Evolutionary conservation across 495 filamentous ascomycete genomes (phyloP).

Genomic region (Massariosphaeria phaeospora): DNA sequence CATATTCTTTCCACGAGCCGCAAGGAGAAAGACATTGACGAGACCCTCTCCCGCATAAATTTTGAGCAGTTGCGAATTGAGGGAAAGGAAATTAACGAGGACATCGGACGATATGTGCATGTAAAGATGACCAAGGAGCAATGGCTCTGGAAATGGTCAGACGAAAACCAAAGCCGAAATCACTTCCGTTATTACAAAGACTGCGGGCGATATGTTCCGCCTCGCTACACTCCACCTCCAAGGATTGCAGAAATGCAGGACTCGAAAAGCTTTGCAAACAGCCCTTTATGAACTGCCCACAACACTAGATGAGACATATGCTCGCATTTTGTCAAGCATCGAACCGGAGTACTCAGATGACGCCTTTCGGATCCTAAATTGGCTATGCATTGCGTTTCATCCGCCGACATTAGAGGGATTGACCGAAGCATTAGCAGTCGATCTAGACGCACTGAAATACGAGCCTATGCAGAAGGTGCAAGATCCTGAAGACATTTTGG

Average conservation of each 20-base stretch:
- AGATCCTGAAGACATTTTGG: constrained; percentile 4
- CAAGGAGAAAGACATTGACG: constrained; percentile 3
- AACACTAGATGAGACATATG: constrained; percentile 9
- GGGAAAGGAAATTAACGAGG: background rate
- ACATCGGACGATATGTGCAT: constrained; percentile 6
- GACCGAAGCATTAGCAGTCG: background rate
- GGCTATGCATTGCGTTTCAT: constrained; percentile 4
- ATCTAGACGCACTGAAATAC: background rate
- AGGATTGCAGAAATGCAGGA: constrained; percentile 1
- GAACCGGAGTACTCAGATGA: background rate
- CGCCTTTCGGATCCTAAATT: constrained; percentile 1
- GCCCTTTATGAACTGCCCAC: background rate
- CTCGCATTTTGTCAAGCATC: constrained; percentile 1
- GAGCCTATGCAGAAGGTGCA: background rate
- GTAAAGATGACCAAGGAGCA: background rate
- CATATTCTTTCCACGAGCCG: constrained; percentile 9
- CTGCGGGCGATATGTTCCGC: constrained; percentile 14
- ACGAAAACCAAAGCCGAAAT: background rate
- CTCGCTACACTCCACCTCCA: background rate
- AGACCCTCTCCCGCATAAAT: background rate
- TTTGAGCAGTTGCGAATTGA: background rate
- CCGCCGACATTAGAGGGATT: background rate
- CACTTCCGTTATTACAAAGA: background rate
- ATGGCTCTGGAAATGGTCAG: constrained; percentile 3
- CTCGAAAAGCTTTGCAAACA: background rate